Evolutionary conservation across 2,329 filamentous ascomycete genomes (phyloP).

Genomic region (Aspergillus sp.): DNA sequence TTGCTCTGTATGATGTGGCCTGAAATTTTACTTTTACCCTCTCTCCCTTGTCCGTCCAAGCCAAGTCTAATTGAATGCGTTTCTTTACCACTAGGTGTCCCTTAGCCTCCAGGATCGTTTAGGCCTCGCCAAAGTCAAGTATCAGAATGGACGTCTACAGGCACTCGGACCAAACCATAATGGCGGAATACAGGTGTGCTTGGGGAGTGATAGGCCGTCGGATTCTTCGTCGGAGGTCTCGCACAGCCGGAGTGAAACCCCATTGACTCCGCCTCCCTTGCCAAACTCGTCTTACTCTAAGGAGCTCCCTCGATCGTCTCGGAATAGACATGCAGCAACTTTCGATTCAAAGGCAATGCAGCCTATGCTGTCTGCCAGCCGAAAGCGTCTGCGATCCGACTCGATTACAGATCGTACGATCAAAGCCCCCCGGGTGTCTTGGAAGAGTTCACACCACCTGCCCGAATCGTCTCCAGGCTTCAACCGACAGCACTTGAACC

Average conservation of each 20-base stretch:
- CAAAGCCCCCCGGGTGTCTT: conserved; percentile 64
- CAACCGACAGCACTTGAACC: conserved; percentile 71
- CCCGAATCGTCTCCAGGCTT: conserved; percentile 87
- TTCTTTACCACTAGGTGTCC: conserved; percentile 69
- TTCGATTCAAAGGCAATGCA: conserved; percentile 47
- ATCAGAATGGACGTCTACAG: conserved; percentile 92
- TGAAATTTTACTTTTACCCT: background rate
- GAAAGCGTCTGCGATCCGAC: conserved; percentile 72
- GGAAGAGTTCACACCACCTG: conserved; percentile 76
- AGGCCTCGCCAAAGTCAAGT: conserved; percentile 94
- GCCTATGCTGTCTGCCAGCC: conserved; percentile 52
- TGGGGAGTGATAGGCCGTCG: conserved; percentile 72
- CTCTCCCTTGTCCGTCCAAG: background rate
- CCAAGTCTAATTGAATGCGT: conserved; percentile 24
- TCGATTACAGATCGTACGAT: conserved; percentile 56
- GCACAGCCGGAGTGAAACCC: conserved; percentile 54
- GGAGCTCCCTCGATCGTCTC: conserved; percentile 63
- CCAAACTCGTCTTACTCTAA: conserved; percentile 84
- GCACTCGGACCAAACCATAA: conserved; percentile 72
- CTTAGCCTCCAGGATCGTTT: conserved; percentile 89
- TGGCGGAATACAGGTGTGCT: conserved; percentile 68
- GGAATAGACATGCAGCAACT: conserved; percentile 47
- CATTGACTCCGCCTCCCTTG: conserved; percentile 78
- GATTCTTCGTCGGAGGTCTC: conserved; percentile 85
- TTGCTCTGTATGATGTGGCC: background rate